A percentile compares a stretch with the other conserved stretches of the same genome.
Conservation (phyloP, 2,329 filamentous ascomycete genomes). For the Madurella fahalii region DNA sequence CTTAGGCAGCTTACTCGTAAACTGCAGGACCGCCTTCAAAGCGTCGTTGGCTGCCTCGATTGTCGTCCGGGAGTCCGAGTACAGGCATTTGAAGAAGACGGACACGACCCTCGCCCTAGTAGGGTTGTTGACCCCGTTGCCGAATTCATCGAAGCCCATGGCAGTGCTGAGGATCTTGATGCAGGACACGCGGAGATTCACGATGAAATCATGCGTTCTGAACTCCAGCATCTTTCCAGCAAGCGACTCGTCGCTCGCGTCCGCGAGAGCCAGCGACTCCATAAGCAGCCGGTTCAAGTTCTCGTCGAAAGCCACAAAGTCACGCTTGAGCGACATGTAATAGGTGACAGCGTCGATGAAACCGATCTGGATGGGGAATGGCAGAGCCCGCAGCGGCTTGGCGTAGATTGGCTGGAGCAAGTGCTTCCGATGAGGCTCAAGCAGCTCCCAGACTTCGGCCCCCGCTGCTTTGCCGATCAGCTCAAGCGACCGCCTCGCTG, state of each 20-base stretch:
- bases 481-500: conserved; percentile 74
- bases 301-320: conserved; percentile 89
- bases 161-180: conserved; percentile 90
- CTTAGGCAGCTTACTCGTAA: conserved; percentile 89
- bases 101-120: conserved; percentile 73
- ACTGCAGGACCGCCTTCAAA: conserved; percentile 78
- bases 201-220: conserved; percentile 90
- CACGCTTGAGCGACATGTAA: conserved; percentile 81
- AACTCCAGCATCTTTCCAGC: conserved; percentile 92
- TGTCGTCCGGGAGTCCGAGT: conserved; percentile 86
- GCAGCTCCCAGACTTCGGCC: conserved; percentile 79
- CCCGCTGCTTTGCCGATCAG: conserved; percentile 75
- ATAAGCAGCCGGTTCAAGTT: conserved; percentile 83
- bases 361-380: conserved; percentile 92
- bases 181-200: conserved; percentile 87
- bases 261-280: conserved; percentile 89
- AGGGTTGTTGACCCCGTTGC: conserved; percentile 65
- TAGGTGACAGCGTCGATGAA: conserved; percentile 98
- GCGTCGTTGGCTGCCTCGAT: conserved; percentile 92
- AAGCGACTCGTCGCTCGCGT: conserved; percentile 89
- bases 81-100: conserved; percentile 97
- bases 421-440: conserved; percentile 85
- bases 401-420: conserved; percentile 89
- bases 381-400: conserved; percentile 87
- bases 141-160: conserved; percentile 89